phyloP scores from a whole-genome alignment of 805 yeast genomes.

The Yamadazyma laniorum region DNA sequence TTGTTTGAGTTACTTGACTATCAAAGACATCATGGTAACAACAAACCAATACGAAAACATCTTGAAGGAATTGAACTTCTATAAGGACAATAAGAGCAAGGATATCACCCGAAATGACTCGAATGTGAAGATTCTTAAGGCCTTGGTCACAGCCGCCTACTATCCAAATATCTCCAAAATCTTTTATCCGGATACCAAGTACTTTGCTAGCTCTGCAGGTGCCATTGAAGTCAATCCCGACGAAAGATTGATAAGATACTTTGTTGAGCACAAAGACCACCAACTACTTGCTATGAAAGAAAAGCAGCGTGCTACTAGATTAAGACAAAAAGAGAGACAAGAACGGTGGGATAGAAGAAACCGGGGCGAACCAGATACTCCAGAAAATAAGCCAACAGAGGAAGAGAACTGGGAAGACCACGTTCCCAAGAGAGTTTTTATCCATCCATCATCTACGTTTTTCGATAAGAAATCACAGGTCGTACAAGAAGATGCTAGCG shows the following conservation, averaged over 20 bases:
- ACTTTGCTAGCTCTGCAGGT: slow-evolving; percentile 65
- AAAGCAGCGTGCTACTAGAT: slow-evolving; percentile 7
- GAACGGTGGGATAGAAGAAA: slow-evolving; percentile 9
- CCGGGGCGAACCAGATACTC: neutral
- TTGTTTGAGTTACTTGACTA: slow-evolving; percentile 56
- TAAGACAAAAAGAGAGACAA: slow-evolving; percentile 7
- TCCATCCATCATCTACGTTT: slow-evolving; percentile 82
- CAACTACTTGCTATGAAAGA: slow-evolving; percentile 2
- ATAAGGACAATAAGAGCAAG: slow-evolving; percentile 12
- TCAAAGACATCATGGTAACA: slow-evolving; percentile 72
- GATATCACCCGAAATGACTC: slow-evolving; percentile 50
- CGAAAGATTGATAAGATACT: slow-evolving; percentile 49
- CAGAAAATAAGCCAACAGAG: neutral
- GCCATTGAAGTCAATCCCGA: slow-evolving; percentile 86
- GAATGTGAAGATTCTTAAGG: slow-evolving; percentile 53
- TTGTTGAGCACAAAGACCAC: slow-evolving; percentile 19
- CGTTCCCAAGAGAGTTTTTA: slow-evolving; percentile 53
- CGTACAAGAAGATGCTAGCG: slow-evolving; percentile 16
- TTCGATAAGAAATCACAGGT: slow-evolving; percentile 44
- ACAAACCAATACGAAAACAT: slow-evolving; percentile 66
- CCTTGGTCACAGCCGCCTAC: slow-evolving; percentile 75
- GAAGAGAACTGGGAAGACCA: neutral
- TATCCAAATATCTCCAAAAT: slow-evolving; percentile 83
- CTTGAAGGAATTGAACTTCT: slow-evolving; percentile 75
- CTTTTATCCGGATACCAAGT: slow-evolving; percentile 80